Base-by-base conservation (phyloP, 768 basidiomycete genomes). In the Lentinula sp. region DNA sequence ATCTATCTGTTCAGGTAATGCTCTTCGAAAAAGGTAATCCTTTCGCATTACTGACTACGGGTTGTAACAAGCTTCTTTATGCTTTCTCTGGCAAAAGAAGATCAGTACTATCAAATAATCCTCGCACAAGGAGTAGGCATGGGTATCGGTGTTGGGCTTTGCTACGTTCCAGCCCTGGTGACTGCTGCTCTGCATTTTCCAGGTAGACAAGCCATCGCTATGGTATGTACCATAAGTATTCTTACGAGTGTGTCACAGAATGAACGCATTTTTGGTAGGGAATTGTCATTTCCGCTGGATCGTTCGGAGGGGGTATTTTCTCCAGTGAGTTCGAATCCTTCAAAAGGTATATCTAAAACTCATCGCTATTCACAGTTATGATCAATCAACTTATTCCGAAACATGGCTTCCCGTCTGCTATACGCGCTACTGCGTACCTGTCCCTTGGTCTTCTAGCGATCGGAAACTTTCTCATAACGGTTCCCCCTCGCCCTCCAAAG, bases 261-360 rank as follows among this genome's bases (percentile, higher is more conserved):
- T 6, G 28, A 35, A 23, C 18, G 23, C 28, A 15, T 13, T 20
- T 16, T 36, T 57, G 6, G 6, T 18, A 57, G 56, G 56, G 56
- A 45, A 57, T 57, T 1, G 42, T 57, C 16, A 45, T 45, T 13
- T 54, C 35, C 12, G 32, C 45, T 49, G 57, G 57, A 36, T 59
- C 57, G 46, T 59, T 46, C 12, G 57, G 57, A 49, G 57, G 57
- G 18, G 57, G 32, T 5, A 59, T 59, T 49, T 59, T 59, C 15
- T 57, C 56, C 1, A 57, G 56, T 57, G 18, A 57, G 56, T 57
- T 6, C 20, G 9, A 3, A n/a, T 7, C 9, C 16, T 41, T 2
- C 16, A 3, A n/a, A 1, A 3, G 13, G 7, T 12, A 4, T 12
- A 7, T 18, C 0, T 28, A 20, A 41, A n/a, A 7, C 4, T 32